Base-by-base conservation (phyloP, 2,329 filamentous ascomycete genomes). In the Trichoderma polysporum region DNA sequence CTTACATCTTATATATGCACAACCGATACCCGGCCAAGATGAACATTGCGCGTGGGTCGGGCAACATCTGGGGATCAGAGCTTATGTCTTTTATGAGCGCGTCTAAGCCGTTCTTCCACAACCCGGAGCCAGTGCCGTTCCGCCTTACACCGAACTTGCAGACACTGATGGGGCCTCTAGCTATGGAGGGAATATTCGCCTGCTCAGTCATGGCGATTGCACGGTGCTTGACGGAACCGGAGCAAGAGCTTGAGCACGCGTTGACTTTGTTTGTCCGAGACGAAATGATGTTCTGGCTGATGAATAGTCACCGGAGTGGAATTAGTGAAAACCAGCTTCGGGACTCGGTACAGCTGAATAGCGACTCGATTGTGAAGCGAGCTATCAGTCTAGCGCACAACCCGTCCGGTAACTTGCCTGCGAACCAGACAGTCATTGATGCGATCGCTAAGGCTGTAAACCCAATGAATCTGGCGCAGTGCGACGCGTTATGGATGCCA, bases 221-320 rank as follows among this genome's bases (percentile, higher is more conserved):
- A 7, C 89, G 95, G 54, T 97, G 93, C 79, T 85, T 99, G 69
- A 96, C 94, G 13, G 94, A 98, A 75, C 92, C 94, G 29, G 88
- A 91, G 75, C 86, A 88, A 74, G 94, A 98, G 78, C 86, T 99
- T n/a, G 95, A 97, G 76, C 94, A 97, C 78, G 93, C 96, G 68
- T 86, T 99, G 58, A 92, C 90, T 66, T 87, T 99, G 68, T 98
- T 98, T 78, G 95, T 99, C 69, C 89, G 95, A 7, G 95, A 99
- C 74, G 95, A 99, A 80, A 96, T 99, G 86, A 94, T 94, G 71
- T 96, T 94, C 81, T 99, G 95, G 95, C 94, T 94, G 73, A 96
- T 91, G 2, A 91, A 89, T 70, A 87, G 83, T 70, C 92, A 97
- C 76, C 88, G 93, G 13, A 77, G 75, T 47, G 75, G 73, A 19